Conservation (phyloP, 192 early-diverging fungal genomes). For the Phycomyces blakesleeanus region DNA sequence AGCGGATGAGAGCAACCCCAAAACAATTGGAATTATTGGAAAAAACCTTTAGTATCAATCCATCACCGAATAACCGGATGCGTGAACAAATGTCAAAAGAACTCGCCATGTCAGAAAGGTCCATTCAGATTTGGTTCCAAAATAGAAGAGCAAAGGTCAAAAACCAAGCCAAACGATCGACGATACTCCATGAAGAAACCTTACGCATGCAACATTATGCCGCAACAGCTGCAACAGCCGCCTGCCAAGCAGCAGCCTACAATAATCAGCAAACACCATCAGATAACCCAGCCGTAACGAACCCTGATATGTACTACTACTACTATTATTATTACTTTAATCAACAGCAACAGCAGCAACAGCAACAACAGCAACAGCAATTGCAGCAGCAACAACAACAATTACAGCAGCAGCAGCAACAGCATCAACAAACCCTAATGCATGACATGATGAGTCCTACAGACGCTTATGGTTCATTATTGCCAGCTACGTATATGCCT, state of each 20-base stretch:
- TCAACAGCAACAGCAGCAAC: slow-evolving; percentile 28
- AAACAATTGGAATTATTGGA: slow-evolving; percentile 62
- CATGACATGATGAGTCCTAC: too few species aligned
- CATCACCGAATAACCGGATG: slow-evolving; percentile 62
- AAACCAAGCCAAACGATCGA: slow-evolving; percentile 42
- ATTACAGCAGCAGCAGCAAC: too few species aligned
- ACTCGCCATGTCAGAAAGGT: slow-evolving; percentile 65
- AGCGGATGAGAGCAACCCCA: slow-evolving; percentile 61
- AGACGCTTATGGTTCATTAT: too few species aligned
- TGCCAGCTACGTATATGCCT: not conserved
- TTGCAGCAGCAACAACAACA: too few species aligned
- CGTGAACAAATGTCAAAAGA: slow-evolving; percentile 64
- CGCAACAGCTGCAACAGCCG: slow-evolving; percentile 21
- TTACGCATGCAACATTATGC: slow-evolving; percentile 19
- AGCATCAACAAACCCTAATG: too few species aligned
- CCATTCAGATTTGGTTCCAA: slow-evolving; percentile 87
- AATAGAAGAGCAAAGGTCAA: slow-evolving; percentile 78
- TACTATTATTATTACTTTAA: slow-evolving; percentile 34
- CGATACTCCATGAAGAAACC: slow-evolving; percentile 17
- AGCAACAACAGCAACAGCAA: not conserved
- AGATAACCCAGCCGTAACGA: slow-evolving; percentile 8
- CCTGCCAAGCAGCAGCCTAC: slow-evolving; percentile 18
- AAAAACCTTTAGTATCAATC: slow-evolving; percentile 64
- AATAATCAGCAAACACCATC: slow-evolving; percentile 16
- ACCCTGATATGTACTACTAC: slow-evolving; percentile 30